These are phyloP conservation scores for Karstenula rhodostoma DNA, from an alignment of 2,329 filamentous ascomycete species.

Conservation along the genomic window DNA sequence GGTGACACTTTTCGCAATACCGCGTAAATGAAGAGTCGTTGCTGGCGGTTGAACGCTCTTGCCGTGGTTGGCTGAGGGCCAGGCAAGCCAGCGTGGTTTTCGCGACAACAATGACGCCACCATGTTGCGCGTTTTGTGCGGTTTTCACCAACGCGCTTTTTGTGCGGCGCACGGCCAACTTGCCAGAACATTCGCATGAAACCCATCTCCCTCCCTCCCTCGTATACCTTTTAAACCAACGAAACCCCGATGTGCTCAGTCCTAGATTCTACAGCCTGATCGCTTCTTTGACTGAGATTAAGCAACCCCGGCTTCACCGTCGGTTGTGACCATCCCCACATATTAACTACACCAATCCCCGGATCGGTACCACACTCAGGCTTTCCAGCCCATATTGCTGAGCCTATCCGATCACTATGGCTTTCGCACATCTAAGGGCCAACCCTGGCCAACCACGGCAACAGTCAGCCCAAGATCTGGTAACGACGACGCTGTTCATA, in stretches of 20 bases:
- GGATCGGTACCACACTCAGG: conserved; percentile 14
- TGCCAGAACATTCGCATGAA: conserved; percentile 10
- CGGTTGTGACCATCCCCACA: conserved; percentile 10
- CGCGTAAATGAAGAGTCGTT: neutral
- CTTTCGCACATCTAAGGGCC: conserved; percentile 17
- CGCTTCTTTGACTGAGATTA: conserved; percentile 34
- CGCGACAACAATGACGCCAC: conserved; percentile 21
- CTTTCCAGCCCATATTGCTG: conserved; percentile 27
- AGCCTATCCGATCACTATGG: conserved; percentile 23
- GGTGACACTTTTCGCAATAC: neutral
- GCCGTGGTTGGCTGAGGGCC: conserved; percentile 7
- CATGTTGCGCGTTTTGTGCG: conserved; percentile 36
- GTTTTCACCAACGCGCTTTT: conserved; percentile 22
- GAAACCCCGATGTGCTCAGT: neutral
- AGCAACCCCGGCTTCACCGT: conserved; percentile 11
- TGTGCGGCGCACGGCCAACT: conserved; percentile 23
- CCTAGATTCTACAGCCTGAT: conserved; percentile 20
- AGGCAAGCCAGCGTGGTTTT: conserved; percentile 24
- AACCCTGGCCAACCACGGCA: conserved; percentile 21
- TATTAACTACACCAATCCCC: conserved; percentile 19
- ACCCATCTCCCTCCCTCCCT: neutral
- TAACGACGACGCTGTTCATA: conserved; percentile 68
- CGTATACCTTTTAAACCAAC: neutral
- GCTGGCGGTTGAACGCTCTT: conserved; percentile 1
- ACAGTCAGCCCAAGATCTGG: conserved; percentile 23